Base-by-base conservation (phyloP, 2,329 filamentous ascomycete genomes). In the Bimuria novae-zelandiae region DNA sequence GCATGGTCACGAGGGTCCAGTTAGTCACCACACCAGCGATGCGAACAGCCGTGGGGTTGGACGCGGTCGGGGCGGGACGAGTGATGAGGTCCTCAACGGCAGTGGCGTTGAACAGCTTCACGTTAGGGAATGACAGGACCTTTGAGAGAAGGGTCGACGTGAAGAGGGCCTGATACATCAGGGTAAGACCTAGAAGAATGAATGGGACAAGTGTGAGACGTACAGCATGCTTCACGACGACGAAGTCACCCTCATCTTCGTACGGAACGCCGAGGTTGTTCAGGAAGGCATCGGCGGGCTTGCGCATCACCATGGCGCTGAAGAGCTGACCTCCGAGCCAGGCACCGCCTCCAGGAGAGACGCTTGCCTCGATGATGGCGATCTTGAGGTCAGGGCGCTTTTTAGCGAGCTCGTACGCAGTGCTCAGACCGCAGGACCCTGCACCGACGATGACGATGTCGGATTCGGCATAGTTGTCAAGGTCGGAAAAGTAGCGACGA, bases 91-190 rank as follows among this genome's bases (percentile, higher is more conserved):
- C 92, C 78, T 97, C 92, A 37, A 97, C 92, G 17, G 89, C 83
- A 30, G 92, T 96, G 32, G 92, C 92, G 73, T 97, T 97, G 85
- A 96, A 97, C 57, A 97, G 86, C 84, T 97, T 97, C 69, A 96
- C 84, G 76, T 97, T 96, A 59, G 90, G 89, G 79, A 95, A 89
- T 54, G 83, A 77, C 46, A 97, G 80, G 8, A 97, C 92, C 76
- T 89, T 89, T 71, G 87, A 88, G 66, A 97, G 79, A 54, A 97
- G 80, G 22, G 92, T 96, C 55, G 88, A 90, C 27, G 92, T 97
- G 81, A 96, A 96, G 56, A 96, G 83, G 0, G 92, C 90, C 29
- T 64, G 12, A 21, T 17, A 27, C 7, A 53, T 52, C 16, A 54
- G 16, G 14, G 17, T 7, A n/a, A 16, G 1, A 21, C 10, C 27